Conservation (phyloP, 768 basidiomycete genomes). For the Daedaleopsis sinensis region DNA sequence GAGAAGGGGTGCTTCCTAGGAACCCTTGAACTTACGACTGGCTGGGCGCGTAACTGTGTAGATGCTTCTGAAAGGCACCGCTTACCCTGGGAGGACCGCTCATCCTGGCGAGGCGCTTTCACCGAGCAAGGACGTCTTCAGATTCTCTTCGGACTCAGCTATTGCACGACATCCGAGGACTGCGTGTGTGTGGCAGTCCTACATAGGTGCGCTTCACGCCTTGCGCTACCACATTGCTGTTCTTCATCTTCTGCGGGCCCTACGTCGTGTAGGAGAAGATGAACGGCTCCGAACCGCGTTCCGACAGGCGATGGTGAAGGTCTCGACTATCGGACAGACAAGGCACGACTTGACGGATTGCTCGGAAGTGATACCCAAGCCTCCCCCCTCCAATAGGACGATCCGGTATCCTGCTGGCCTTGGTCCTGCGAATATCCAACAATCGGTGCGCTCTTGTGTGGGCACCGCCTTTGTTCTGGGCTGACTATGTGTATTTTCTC, state of each 20-base stretch:
- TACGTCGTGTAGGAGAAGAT: not conserved
- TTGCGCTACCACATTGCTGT: not conserved
- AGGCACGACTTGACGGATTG: conserved; percentile 9
- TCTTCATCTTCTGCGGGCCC: not conserved
- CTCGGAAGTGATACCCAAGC: conserved; percentile 9
- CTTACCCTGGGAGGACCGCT: conserved; percentile 16
- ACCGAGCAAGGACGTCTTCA: conserved; percentile 18
- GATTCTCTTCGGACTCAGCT: conserved; percentile 21
- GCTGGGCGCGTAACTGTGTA: conserved; percentile 5
- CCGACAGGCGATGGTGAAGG: conserved; percentile 12
- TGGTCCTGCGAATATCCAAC: not conserved
- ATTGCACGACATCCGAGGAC: conserved; percentile 19
- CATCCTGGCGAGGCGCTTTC: conserved; percentile 18
- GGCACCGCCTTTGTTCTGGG: not conserved
- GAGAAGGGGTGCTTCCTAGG: not conserved
- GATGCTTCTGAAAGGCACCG: conserved; percentile 21
- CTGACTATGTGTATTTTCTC: not conserved
- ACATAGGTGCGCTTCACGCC: conserved; percentile 6
- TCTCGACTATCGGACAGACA: conserved; percentile 8
- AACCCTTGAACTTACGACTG: conserved; percentile 12
- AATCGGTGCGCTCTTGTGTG: not conserved
- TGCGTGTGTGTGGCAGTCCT: conserved; percentile 23
- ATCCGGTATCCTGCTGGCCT: not conserved
- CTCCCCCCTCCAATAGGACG: not conserved
- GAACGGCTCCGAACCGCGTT: conserved; percentile 1